phyloP scores from a whole-genome alignment of 2,329 filamentous ascomycete genomes.

The Alternaria brassicae region DNA sequence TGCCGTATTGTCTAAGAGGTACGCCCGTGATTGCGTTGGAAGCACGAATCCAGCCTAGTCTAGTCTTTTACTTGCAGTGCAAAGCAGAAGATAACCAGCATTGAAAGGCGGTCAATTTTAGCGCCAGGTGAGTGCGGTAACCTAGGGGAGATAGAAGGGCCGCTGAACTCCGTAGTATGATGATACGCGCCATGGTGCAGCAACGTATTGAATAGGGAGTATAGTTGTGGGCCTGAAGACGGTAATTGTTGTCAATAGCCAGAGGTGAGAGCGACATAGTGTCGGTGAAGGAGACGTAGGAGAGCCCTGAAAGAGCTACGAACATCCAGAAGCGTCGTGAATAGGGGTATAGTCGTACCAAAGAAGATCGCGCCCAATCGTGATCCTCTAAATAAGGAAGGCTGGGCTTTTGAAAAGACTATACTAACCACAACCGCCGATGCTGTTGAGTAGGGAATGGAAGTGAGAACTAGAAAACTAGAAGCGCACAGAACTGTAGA shows the following conservation, averaged over 20 bases:
- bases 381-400: slow-evolving; percentile 29
- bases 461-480: slow-evolving; percentile 9
- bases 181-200: slow-evolving; percentile 5
- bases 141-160: slow-evolving; percentile 33
- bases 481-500: slow-evolving; percentile 18
- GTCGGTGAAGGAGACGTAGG: slow-evolving; percentile 2
- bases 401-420: slow-evolving; percentile 32
- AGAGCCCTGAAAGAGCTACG: slow-evolving; percentile 12
- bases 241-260: slow-evolving; percentile 3
- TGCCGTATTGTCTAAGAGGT: background rate
- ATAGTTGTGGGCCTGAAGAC: slow-evolving; percentile 2
- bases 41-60: slow-evolving; percentile 38
- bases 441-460: slow-evolving; percentile 15
- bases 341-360: slow-evolving; percentile 18
- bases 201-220: slow-evolving; percentile 7
- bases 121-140: slow-evolving; percentile 29
- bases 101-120: slow-evolving; percentile 35
- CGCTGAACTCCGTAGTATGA: slow-evolving; percentile 18
- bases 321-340: slow-evolving; percentile 21
- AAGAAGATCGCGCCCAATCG: slow-evolving; percentile 17
- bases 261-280: background rate
- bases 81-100: slow-evolving; percentile 41
- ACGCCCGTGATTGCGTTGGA: background rate
- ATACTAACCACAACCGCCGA: slow-evolving; percentile 12
- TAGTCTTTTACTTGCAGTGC: slow-evolving; percentile 20